Evolutionary conservation across 2,329 filamentous ascomycete genomes (phyloP), one percentile per base, ranked within the genome.

Genomic region (Fusarium beomiforme): DNA sequence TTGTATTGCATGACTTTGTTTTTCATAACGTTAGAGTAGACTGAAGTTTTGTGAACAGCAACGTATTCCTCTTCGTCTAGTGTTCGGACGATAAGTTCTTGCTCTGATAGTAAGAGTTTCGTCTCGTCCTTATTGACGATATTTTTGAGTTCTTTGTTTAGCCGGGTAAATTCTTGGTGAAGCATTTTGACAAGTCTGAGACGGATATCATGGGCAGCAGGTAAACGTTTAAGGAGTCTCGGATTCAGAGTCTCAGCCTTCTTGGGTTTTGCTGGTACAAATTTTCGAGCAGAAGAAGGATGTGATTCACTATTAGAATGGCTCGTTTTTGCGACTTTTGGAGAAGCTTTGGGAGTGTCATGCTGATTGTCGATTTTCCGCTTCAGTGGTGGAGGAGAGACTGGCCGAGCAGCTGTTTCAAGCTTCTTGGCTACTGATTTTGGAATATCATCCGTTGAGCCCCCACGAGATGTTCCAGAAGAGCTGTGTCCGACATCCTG

Each of bases 21-120:
- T 78, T 95, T 97, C 79, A 98, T 89, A 29, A 94, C 85, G 75
- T 97, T 97, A 11, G 87, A 85, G 77, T 99, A 99, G 31, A 98
- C 89, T 1, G 87, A 81, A 3, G 87, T 82, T 65, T 91, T 91
- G 19, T 91, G 89, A 16, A 85, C 85, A 2, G 94, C 94, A 11
- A 89, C 83, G 37, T 88, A 88, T 78, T 97, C 90, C 81, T 99
- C 97, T 66, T 95, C 90, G 72, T 95, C 92, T 3, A 95, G 83
- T 1, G 90, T 89, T 67, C 89, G 84, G 71, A 87, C 88, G 67
- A 94, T 91, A 24, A 95, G 84, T 47, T 91, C 87, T 76, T 93
- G 89, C 3, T 89, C 84, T 2, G 87, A 87, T 49, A 94, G 79
- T 19, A 90, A 76, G 5, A 93, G 82, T 42, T 79, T 78, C 43